Percentiles rank a stretch among this genome's conserved stretches.
Conservation (phyloP, 2,329 filamentous ascomycete species). For the Fusarium avenaceum region DNA sequence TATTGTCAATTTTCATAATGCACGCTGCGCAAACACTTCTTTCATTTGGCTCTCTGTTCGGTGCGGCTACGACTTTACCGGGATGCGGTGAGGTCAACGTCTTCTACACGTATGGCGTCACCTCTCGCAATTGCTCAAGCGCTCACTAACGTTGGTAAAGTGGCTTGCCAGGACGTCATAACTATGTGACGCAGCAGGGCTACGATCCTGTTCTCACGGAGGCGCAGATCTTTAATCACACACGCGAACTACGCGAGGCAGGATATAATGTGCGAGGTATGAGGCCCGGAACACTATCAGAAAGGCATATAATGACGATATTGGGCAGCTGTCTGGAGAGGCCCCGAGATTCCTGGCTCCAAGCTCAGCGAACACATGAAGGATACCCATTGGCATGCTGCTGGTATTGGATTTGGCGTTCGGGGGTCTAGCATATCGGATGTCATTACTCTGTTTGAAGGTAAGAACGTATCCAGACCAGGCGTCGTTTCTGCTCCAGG, state of each 20-base stretch:
- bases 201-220: slow-evolving; percentile 7
- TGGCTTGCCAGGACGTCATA: slow-evolving; percentile 10
- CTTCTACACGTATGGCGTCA: slow-evolving; percentile 2
- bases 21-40: slow-evolving; percentile 3
- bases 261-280: slow-evolving; percentile 15
- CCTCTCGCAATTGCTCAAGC: too few relatives aligned
- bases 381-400: slow-evolving; percentile 6
- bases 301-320: rapidly evolving
- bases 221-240: slow-evolving; percentile 24
- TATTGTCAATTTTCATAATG: neutral
- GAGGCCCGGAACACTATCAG: too few relatives aligned
- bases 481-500: rapidly evolving
- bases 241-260: slow-evolving; percentile 3
- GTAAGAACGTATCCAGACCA: neutral
- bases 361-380: slow-evolving; percentile 5
- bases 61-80: neutral
- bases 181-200: slow-evolving; percentile 14
- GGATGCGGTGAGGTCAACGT: slow-evolving; percentile 19
- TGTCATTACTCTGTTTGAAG: slow-evolving; percentile 13
- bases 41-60: neutral
- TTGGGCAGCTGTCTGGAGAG: slow-evolving; percentile 9
- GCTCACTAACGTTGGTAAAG: neutral
- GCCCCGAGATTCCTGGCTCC: neutral
- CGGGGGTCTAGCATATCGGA: slow-evolving; percentile 10
- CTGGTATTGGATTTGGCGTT: slow-evolving; percentile 14